Evolutionary conservation across 2,329 filamentous ascomycete genomes (phyloP).

Genomic region (Aspergillus piperis): DNA sequence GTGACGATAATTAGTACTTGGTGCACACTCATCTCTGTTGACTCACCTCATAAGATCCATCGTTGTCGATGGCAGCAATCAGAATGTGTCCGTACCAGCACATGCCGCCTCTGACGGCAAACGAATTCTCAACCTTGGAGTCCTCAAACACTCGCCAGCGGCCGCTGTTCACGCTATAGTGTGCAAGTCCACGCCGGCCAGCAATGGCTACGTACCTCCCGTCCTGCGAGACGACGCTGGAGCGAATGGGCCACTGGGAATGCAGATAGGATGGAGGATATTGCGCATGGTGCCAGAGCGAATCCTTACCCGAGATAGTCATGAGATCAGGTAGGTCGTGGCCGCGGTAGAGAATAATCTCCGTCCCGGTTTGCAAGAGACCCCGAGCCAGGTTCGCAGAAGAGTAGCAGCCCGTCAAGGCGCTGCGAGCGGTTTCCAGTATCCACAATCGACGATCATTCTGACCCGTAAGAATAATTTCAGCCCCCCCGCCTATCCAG

Average conservation of each 20-base stretch:
- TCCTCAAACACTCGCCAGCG: slow-evolving; percentile 95
- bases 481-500: slow-evolving; percentile 86
- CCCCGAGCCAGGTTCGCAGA: slow-evolving; percentile 88
- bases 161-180: slow-evolving; percentile 92
- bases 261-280: slow-evolving; percentile 82
- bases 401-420: slow-evolving; percentile 88
- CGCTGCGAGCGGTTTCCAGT: slow-evolving; percentile 89
- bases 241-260: slow-evolving; percentile 90
- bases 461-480: slow-evolving; percentile 73
- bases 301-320: slow-evolving; percentile 86
- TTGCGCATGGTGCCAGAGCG: slow-evolving; percentile 91
- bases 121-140: slow-evolving; percentile 79
- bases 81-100: slow-evolving; percentile 98
- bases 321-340: slow-evolving; percentile 90
- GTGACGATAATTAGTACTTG: slow-evolving; percentile 13
- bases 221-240: slow-evolving; percentile 84
- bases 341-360: slow-evolving; percentile 88
- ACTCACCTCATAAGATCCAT: slow-evolving; percentile 70
- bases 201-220: slow-evolving; percentile 95
- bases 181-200: slow-evolving; percentile 85
- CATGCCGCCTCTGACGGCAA: slow-evolving; percentile 92
- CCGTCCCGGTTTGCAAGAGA: slow-evolving; percentile 82
- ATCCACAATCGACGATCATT: slow-evolving; percentile 78
- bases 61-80: slow-evolving; percentile 87
- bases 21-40: too few species aligned